phyloP scores from a whole-genome alignment of 192 early-diverging fungal genomes.

The Gonapodya prolifera region DNA sequence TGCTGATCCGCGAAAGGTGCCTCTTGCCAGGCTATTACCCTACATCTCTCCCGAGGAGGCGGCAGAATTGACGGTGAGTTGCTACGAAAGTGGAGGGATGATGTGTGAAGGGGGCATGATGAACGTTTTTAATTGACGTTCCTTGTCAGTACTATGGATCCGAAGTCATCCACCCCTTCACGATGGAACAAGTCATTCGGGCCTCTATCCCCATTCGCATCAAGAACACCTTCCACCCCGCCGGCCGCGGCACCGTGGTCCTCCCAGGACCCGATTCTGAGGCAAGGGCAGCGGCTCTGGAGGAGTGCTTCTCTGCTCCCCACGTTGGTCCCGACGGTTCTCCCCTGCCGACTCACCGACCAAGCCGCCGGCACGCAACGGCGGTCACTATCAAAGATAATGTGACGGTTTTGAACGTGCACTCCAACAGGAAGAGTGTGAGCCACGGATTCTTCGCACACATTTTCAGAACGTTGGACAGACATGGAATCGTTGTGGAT shows the following conservation, averaged over 20 bases:
- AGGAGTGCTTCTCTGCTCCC: not conserved
- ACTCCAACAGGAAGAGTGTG: conserved; percentile 90
- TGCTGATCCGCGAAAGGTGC: conserved; percentile 94
- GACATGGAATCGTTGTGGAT: conserved; percentile 84
- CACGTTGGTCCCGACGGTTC: not conserved
- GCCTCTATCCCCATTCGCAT: conserved; percentile 95
- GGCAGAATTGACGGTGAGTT: conserved; percentile 66
- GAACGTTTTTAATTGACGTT: not conserved
- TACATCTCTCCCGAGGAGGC: conserved; percentile 97
- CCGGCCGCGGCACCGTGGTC: conserved; percentile 85
- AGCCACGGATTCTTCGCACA: conserved; percentile 95
- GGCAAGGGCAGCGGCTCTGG: not conserved
- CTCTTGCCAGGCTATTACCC: conserved; percentile 64
- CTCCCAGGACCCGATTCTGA: conserved; percentile 37
- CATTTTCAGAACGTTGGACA: conserved; percentile 84
- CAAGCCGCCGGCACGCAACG: conserved; percentile 55
- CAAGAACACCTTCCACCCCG: conserved; percentile 94
- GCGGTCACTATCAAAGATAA: conserved; percentile 99
- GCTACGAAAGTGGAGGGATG: not conserved
- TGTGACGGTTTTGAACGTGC: conserved; percentile 89
- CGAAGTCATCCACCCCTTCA: conserved; percentile 96
- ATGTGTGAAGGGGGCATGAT: not conserved
- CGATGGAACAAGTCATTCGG: conserved; percentile 98
- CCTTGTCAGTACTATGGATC: conserved; percentile 61
- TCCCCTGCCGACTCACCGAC: not conserved